Evolutionary conservation across 768 basidiomycete species (phyloP).

Genomic region (Melanogaster broomeanus): DNA sequence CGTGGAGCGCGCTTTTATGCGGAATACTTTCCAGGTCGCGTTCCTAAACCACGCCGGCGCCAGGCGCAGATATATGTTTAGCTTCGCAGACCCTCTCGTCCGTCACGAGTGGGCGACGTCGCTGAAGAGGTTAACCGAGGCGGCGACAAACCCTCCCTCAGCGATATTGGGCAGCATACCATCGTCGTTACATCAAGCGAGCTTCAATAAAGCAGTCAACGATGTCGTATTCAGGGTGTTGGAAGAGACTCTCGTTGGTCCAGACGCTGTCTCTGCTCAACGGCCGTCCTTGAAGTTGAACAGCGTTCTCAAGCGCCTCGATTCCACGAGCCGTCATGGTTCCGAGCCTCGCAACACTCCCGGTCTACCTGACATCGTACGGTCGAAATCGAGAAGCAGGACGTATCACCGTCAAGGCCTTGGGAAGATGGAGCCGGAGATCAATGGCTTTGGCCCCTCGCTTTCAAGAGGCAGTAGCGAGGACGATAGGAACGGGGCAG

Average conservation of each 20-base stretch:
- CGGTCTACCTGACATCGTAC: conserved; percentile 43
- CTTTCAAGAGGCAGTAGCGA: conserved; percentile 32
- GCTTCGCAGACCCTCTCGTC: conserved; percentile 77
- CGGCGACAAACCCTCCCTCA: conserved; percentile 29
- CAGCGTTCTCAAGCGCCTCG: conserved; percentile 37
- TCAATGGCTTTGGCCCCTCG: conserved; percentile 18
- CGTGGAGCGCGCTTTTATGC: conserved; percentile 94
- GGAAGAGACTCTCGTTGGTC: conserved; percentile 76
- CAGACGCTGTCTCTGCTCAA: conserved; percentile 22
- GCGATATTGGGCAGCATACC: conserved; percentile 35
- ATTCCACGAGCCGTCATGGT: conserved; percentile 13
- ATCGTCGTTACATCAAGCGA: conserved; percentile 38
- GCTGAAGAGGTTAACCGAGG: conserved; percentile 67
- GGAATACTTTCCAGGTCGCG: conserved; percentile 91
- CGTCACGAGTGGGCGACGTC: conserved; percentile 74
- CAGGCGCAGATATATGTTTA: conserved; percentile 94
- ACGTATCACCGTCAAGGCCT: conserved; percentile 64
- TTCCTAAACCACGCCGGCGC: conserved; percentile 67
- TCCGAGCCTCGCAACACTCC: conserved; percentile 25
- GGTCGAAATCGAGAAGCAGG: conserved; percentile 72
- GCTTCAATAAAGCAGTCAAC: conserved; percentile 67
- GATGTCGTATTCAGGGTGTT: conserved; percentile 80
- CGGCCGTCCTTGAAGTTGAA: conserved; percentile 32
- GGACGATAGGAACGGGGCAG: conserved; percentile 31
- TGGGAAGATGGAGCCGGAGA: conserved; percentile 66